Evolutionary conservation across 192 early-diverging fungal genomes (phyloP), one percentile per base, ranked within the genome.

Genomic region (Dissophora ornata): DNA sequence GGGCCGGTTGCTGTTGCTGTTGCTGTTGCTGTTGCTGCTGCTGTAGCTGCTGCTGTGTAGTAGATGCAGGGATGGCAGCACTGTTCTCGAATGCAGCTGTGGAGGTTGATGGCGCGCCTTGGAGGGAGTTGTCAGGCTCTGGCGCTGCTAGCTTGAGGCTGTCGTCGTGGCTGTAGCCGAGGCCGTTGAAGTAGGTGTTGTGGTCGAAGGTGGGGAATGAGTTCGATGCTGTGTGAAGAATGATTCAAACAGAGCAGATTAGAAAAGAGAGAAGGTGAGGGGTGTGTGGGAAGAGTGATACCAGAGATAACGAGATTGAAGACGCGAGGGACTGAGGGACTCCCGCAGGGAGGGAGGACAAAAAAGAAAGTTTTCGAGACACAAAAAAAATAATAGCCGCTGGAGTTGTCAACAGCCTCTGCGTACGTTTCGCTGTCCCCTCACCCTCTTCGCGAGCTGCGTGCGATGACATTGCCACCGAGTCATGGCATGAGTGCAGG

Each of bases 141-240:
- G 44, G 18, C 12, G n/a, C 44, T 4, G n/a, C 9, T 4, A 18
- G 44, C 18, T 18, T 9, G 12, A 12, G 4, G 44, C 15, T 21
- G 48, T 58, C 56, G 55, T 52, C 34, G 67, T 59, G 57, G 46
- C 48, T 59, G 30, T 59, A 59, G 4, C 67, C 67, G 57, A 28
- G 47, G 28, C 48, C 57, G 67, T 69, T 69, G 40, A 21, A 69
- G 56, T 32, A 29, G 38, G 67, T 42, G 38, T 59, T 69, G 69
- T 71, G 62, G 59, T 71, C 69, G 29, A 50, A 29, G 44, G 52
- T 25, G 26, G 34, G 11, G 45, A 61, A 53, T 4, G 48, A 32
- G 32, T 25, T 40, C 16, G 57, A 52, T 38, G 57, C 21, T 46
- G 25, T 21, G 42, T 9, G 36, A 38, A 13, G 36, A 13, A 6